A percentile compares a stretch with the other conserved stretches of the same genome.
These are phyloP conservation scores for Thraustochytrium sp. DNA, from an alignment of 352 stramenopile species.

Conservation along the genomic window DNA sequence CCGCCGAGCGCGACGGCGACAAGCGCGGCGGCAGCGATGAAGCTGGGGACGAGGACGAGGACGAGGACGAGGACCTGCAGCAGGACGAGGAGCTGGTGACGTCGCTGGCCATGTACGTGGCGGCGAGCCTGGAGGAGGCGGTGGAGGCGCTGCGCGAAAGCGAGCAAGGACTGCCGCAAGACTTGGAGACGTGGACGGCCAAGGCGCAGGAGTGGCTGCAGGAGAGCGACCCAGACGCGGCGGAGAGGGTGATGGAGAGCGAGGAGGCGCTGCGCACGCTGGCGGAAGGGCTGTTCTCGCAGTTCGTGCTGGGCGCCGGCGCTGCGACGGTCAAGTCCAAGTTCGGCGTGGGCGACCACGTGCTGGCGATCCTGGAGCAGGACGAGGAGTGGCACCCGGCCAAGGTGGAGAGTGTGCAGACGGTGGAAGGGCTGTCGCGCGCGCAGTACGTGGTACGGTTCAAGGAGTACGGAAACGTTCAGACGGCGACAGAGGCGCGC, in stretches of 20 bases:
- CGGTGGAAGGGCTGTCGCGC: not conserved
- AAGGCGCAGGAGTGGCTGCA: not conserved
- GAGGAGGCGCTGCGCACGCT: not conserved
- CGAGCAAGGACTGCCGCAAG: not conserved
- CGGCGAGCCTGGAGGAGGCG: not conserved
- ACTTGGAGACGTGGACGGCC: not conserved
- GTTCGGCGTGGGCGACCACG: not conserved
- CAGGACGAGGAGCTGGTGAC: not conserved
- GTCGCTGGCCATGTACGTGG: not conserved
- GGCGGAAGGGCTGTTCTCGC: not conserved
- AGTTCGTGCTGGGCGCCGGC: not conserved
- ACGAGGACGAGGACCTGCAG: not conserved
- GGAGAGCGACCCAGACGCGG: not conserved
- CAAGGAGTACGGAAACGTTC: slow-evolving; percentile 15
- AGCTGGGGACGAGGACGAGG: not conserved
- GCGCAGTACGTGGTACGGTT: not conserved
- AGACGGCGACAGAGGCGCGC: not conserved
- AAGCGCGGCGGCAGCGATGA: not conserved
- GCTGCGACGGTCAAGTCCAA: not conserved
- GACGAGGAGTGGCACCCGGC: slow-evolving; percentile 4
- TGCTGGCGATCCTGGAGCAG: slow-evolving; percentile 1
- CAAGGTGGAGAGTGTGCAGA: slow-evolving; percentile 2
- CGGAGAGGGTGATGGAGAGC: not conserved
- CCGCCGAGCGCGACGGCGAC: not conserved
- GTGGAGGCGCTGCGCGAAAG: not conserved